Conservation (phyloP, 73 alveolate species). For the Tetrahymena elliotti region DNA sequence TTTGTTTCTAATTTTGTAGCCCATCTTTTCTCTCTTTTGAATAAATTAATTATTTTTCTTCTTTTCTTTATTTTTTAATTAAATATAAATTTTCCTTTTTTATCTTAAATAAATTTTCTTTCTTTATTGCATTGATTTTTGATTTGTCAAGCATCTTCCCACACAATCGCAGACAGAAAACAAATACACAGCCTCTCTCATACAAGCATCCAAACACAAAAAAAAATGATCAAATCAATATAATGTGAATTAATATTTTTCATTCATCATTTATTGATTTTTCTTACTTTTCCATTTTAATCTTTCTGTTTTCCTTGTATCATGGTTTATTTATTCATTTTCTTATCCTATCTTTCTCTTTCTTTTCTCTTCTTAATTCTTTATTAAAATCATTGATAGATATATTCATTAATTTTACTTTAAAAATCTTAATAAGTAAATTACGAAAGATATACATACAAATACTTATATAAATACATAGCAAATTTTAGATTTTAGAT, state of each 20-base stretch:
- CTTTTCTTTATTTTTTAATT: neutral
- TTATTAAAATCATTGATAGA: neutral
- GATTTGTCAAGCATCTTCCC: neutral
- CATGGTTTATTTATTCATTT: neutral
- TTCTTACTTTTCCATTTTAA: neutral
- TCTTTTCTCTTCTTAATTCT: neutral
- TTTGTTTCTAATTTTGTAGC: constrained; percentile 40
- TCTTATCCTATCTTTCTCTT: neutral
- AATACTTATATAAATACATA: too few species aligned
- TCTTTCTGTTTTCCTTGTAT: neutral
- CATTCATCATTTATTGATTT: neutral
- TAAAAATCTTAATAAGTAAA: neutral
- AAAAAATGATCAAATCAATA: neutral
- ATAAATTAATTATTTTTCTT: neutral
- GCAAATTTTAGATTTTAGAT: neutral
- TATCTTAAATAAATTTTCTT: neutral
- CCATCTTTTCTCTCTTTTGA: constrained; percentile 19
- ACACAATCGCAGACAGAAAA: neutral
- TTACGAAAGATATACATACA: neutral
- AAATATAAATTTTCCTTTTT: neutral
- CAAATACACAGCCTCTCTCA: neutral
- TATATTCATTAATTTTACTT: too few species aligned
- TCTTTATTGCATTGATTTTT: neutral
- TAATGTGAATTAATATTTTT: neutral
- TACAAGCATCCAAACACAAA: neutral